Base-by-base conservation (phyloP, 257 asterid species). In the Solanum peruvianum region DNA sequence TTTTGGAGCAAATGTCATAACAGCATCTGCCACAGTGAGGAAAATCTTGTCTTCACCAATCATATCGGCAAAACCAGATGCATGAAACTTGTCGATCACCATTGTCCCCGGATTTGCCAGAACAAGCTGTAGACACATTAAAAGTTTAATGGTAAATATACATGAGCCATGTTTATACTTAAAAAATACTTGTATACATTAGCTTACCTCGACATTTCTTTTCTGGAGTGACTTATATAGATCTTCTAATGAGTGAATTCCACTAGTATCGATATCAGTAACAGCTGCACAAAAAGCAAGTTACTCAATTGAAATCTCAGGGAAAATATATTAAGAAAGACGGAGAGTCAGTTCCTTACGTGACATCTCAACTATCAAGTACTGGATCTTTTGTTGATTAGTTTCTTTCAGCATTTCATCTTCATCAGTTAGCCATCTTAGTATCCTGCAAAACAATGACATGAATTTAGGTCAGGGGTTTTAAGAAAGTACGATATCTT, bases 201-300 rank as follows among this genome's bases (percentile, higher is more conserved):
- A 37, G 67, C 39, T 83, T 88, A 94, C 98, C 91, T 92, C 90
- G 83, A 95, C 84, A 10, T 92, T 91, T 86, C 91, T 92, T 93
- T 93, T 94, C 44, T 84, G 87, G 3, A 97, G 95, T 87, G 83
- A 87, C 86, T 91, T 96, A 87, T 89, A 78, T 29, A 97, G 84
- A 81, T 94, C 99, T 87, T 97, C 96, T 85, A 97, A 49, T 20
- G 98, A 90, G 91, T 96, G 98, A 37, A 97, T 93, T 13, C 99
- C 99, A 87, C 98, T 93, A 0, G 98, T 95, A 86, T 97, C 99
- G 35, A 97, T 92, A 60, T 96, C 99, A 37, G 94, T 95, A 71
- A 97, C 99, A 89, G 99, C 99, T 97, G 96, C 91, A 91, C 37
- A 39, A 25, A 27, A 67, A 31, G 37, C 9, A 69, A 47, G 42